These are phyloP conservation scores for Abrus pulchellus DNA, from an alignment of 306 rosid species.

Conservation along the genomic window DNA sequence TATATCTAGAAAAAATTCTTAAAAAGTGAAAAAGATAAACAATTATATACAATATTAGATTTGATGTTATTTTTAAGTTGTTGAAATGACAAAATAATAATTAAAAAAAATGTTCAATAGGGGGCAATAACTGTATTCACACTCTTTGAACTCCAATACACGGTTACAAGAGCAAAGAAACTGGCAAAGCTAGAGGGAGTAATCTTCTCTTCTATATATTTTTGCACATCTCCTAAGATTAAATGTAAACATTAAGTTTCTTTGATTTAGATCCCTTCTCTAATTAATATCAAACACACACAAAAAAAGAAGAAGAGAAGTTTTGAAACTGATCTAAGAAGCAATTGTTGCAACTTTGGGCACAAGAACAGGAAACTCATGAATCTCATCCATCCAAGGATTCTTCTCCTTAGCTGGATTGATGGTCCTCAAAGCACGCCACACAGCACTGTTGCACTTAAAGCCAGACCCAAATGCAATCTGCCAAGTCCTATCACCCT, in stretches of 20 bases:
- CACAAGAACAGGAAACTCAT: slow-evolving; percentile 80
- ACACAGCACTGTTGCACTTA: slow-evolving; percentile 94
- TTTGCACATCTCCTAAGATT: slow-evolving; percentile 2
- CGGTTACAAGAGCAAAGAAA: not conserved
- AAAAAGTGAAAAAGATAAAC: too few relatives aligned
- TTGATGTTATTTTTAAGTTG: too few relatives aligned
- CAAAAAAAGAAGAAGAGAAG: not conserved
- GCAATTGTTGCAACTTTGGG: slow-evolving; percentile 63
- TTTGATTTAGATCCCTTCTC: not conserved
- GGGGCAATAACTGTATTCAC: slow-evolving; percentile 10
- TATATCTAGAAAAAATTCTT: too few relatives aligned
- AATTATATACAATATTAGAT: too few relatives aligned
- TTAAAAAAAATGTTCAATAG: not conserved
- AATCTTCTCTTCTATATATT: not conserved
- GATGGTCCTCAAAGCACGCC: slow-evolving; percentile 77
- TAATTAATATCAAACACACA: not conserved
- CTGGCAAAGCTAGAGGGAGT: not conserved
- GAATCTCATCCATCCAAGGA: slow-evolving; percentile 90
- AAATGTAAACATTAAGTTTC: not conserved
- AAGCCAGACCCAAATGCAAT: slow-evolving; percentile 95
- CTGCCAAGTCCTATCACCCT: slow-evolving; percentile 90
- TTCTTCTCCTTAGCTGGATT: slow-evolving; percentile 73
- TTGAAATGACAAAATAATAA: not conserved
- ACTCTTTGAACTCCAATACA: slow-evolving; percentile 16
- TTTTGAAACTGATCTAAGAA: slow-evolving; percentile 29